Conservation (phyloP, 805 yeast genomes). For the Lachancea meyersii region DNA sequence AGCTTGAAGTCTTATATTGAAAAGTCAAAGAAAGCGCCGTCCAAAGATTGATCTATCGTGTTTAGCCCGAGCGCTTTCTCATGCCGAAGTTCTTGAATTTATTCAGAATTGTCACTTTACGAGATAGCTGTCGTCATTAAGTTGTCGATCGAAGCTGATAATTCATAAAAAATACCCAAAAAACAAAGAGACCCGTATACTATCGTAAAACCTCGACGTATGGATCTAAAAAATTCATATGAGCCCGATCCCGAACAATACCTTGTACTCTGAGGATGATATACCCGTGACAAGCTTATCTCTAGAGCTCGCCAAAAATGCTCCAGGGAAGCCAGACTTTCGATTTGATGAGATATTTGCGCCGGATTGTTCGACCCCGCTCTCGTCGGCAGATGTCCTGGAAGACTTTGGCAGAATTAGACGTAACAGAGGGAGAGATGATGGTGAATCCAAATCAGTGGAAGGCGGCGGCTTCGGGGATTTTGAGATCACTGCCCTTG, state of each 20-base stretch:
- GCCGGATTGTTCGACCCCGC: conserved; percentile 21
- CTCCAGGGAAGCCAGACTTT: not conserved
- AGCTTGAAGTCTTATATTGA: too few relatives aligned
- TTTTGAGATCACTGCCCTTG: conserved; percentile 61
- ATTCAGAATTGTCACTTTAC: not conserved
- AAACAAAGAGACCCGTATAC: not conserved
- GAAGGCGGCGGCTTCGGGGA: conserved; percentile 27
- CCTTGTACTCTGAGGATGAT: conserved; percentile 1
- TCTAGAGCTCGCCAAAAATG: not conserved
- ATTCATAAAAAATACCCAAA: not conserved
- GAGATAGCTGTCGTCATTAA: not conserved
- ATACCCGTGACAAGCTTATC: not conserved
- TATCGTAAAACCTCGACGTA: not conserved
- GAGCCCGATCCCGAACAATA: not conserved
- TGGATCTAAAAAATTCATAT: not conserved
- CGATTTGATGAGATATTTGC: conserved; percentile 13
- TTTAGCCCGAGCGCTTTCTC: too few relatives aligned
- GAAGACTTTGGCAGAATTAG: conserved; percentile 10
- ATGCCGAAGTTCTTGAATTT: not conserved
- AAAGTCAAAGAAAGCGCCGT: too few relatives aligned
- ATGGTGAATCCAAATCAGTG: conserved; percentile 2
- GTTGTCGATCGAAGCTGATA: too few relatives aligned
- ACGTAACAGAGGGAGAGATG: conserved; percentile 1
- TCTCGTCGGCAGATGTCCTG: conserved; percentile 21
- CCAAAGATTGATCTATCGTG: too few relatives aligned